Evolutionary conservation across 2,329 filamentous ascomycete genomes (phyloP).

Genomic region (Colletotrichum simmondsii): DNA sequence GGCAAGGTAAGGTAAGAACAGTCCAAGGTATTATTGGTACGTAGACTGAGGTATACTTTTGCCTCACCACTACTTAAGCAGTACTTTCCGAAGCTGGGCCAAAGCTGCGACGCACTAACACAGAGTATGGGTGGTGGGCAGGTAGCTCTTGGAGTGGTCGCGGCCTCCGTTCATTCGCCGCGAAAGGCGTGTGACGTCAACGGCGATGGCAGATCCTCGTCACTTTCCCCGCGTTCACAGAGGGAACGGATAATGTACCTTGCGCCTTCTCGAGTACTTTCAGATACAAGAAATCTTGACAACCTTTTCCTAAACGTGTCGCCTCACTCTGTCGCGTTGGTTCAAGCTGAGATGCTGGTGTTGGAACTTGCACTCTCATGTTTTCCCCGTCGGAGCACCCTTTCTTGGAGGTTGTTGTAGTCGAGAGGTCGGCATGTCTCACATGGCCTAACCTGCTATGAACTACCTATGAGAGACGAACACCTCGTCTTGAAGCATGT

Average conservation of each 20-base stretch:
- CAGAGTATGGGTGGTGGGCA: background rate
- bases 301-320: background rate
- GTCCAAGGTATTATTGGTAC: too few species aligned
- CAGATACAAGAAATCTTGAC: background rate
- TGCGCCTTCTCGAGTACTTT: background rate
- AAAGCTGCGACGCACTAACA: background rate
- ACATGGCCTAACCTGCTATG: background rate
- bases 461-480: background rate
- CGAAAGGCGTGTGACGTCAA: conserved; percentile 28
- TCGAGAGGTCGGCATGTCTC: too few species aligned
- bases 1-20: background rate
- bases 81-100: too few species aligned
- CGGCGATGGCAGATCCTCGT: conserved; percentile 14
- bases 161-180: background rate
- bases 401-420: background rate
- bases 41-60: too few species aligned
- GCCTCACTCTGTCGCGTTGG: background rate
- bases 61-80: too few species aligned
- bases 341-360: background rate
- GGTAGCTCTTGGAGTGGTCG: background rate
- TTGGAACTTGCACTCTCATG: background rate
- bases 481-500: background rate
- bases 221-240: background rate
- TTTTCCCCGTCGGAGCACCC: background rate
- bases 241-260: background rate